These are phyloP conservation scores for Diplodia mutila DNA, from an alignment of 2,329 filamentous ascomycete genomes.

Conservation along the genomic window DNA sequence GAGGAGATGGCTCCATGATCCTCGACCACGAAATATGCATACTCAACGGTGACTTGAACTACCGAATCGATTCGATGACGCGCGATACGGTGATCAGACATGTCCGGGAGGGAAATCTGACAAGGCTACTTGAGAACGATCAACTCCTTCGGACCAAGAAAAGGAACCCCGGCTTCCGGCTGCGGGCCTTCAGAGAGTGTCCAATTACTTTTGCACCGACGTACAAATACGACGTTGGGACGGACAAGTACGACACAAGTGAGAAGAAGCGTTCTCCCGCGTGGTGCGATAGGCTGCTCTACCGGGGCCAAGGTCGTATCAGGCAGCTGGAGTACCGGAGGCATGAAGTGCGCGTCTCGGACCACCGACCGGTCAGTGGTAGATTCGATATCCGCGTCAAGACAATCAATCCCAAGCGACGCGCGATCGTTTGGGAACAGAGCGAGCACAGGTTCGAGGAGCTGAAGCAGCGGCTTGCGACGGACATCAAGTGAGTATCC, in stretches of 20 bases:
- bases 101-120: conserved; percentile 77
- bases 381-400: conserved; percentile 83
- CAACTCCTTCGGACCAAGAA: conserved; percentile 87
- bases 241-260: conserved; percentile 89
- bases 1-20: conserved; percentile 94
- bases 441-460: conserved; percentile 76
- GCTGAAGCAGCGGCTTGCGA: conserved; percentile 68
- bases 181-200: conserved; percentile 87
- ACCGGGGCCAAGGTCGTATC: conserved; percentile 77
- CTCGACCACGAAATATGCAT: conserved; percentile 98
- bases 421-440: conserved; percentile 69
- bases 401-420: conserved; percentile 70
- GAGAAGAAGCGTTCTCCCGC: conserved; percentile 94
- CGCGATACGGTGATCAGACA: conserved; percentile 89
- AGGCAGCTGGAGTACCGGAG: conserved; percentile 85
- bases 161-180: conserved; percentile 84
- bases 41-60: conserved; percentile 94
- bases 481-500: conserved; percentile 74
- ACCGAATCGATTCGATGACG: conserved; percentile 96
- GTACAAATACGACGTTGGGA: conserved; percentile 98
- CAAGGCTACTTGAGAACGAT: conserved; percentile 88
- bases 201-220: conserved; percentile 92
- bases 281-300: conserved; percentile 95
- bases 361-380: conserved; percentile 91
- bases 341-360: conserved; percentile 87